Evolutionary conservation across 768 basidiomycete species (phyloP), one percentile per base, ranked within the genome.

Genomic region (Mycena rosella): DNA sequence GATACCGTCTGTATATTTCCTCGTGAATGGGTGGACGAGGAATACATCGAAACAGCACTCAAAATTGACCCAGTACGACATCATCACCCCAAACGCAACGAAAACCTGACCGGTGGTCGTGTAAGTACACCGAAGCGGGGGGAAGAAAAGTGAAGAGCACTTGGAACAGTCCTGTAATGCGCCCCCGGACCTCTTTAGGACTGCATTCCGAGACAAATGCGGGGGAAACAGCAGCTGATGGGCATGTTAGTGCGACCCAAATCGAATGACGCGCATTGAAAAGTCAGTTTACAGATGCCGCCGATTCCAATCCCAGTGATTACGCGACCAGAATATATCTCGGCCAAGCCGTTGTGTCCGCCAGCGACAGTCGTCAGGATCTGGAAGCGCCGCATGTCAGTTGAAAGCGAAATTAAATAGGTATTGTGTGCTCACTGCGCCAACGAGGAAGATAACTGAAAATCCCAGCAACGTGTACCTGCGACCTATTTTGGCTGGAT

Each of bases 181-280:
- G 86, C 8, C 94, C 95, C 67, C 95, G 90, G 8, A 95, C 92
- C 24, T 93, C 85, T 76, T 95, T 96, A 7, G 96, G 96, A 2
- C 90, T 86, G 76, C 94, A 95, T 77, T 96, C 96, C 13, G 92
- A 91, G 24, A 96, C 94, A 74, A 88, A 96, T 0, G 93, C 89
- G 7, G 95, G 96, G 1, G 94, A 89, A 3, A 95, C 91, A n/a
- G 90, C 88, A 14, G 83, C 69, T 62, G 24, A 11, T 24, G 30
- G 11, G 14, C 29, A 26, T 40, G 9, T 52, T 22, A 58, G 51
- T 11, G 17, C 0, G 38, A 20, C 20, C n/a, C 29, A 22, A 49
- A 18, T 22, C 8, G 18, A 34, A 32, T 15, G 36, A 24, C 5
- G 20, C 0, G 29, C 5, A 11, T 36, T 1, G 44, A 22, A 40